A percentile compares a stretch with the other conserved stretches of the same genome.
Evolutionary conservation across 495 filamentous ascomycete species (phyloP).

Genomic region (Elasticomyces elasticus): DNA sequence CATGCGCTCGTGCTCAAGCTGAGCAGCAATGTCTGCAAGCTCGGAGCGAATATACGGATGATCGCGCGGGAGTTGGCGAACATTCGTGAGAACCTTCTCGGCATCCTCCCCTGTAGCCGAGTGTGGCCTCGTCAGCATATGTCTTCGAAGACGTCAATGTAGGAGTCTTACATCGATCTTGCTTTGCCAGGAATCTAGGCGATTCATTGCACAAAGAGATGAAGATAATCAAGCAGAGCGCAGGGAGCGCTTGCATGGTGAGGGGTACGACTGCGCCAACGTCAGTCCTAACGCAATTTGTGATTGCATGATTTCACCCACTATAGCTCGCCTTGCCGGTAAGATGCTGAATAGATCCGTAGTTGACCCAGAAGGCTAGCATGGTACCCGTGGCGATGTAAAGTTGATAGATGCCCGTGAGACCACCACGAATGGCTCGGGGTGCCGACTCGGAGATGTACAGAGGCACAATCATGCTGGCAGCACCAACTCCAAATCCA

Average conservation of each 20-base stretch:
- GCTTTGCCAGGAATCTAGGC: constrained; percentile 15
- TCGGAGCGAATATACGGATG: constrained; percentile 15
- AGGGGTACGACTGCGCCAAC: too few relatives aligned
- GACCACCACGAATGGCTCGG: constrained; percentile 56
- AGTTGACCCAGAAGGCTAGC: constrained; percentile 38
- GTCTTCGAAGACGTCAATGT: too few relatives aligned
- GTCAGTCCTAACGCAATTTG: too few relatives aligned
- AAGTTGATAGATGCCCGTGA: constrained; percentile 63
- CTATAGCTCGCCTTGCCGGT: constrained; percentile 4
- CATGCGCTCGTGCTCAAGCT: constrained; percentile 20
- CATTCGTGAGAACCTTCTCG: constrained; percentile 3
- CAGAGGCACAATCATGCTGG: constrained; percentile 54
- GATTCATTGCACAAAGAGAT: constrained; percentile 16
- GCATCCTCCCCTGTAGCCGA: not conserved
- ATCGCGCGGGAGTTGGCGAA: constrained; percentile 14
- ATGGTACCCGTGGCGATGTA: constrained; percentile 56
- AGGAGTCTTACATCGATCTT: too few relatives aligned
- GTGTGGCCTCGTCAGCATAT: too few relatives aligned
- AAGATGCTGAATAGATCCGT: constrained; percentile 2
- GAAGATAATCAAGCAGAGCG: constrained; percentile 8
- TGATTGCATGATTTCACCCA: too few relatives aligned
- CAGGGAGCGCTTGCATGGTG: constrained; percentile 17
- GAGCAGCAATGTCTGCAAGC: constrained; percentile 21
- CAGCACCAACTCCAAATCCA: constrained; percentile 56
- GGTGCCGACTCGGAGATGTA: constrained; percentile 57